phyloP scores from a whole-genome alignment of 73 alveolate genomes.

The Paramecium bursaria region DNA sequence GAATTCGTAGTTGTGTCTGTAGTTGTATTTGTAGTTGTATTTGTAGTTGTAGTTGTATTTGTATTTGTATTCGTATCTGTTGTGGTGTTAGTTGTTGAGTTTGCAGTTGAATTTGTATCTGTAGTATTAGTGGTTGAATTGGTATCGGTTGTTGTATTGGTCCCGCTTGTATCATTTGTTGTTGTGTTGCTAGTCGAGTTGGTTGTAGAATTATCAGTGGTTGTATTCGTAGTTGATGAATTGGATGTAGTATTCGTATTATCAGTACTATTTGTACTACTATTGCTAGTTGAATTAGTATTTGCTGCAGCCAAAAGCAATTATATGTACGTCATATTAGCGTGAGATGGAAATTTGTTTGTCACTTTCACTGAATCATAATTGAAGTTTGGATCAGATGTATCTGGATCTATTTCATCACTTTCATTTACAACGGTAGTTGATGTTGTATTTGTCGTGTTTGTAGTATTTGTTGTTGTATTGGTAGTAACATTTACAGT shows the following conservation, averaged over 20 bases:
- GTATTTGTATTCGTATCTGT: slow-evolving; percentile 2
- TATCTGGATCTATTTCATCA: not conserved
- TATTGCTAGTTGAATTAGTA: not conserved
- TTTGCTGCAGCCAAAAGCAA: not conserved
- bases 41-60: not conserved
- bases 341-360: no score
- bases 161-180: not conserved
- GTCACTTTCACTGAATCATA: slow-evolving; percentile 18
- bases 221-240: not conserved
- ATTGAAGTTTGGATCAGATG: slow-evolving; percentile 23
- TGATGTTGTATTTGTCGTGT: not conserved
- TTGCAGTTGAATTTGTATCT: not conserved
- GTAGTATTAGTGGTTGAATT: not conserved
- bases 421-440: not conserved
- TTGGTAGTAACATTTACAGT: not conserved
- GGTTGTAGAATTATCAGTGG: slow-evolving; percentile 3
- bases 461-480: slow-evolving; percentile 1
- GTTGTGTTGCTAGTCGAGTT: not conserved
- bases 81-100: not conserved
- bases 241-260: not conserved
- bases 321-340: not conserved
- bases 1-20: not conserved
- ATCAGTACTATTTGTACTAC: slow-evolving; percentile 4
- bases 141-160: not conserved
- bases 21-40: not conserved